phyloP scores from a whole-genome alignment of 2,329 filamentous ascomycete genomes.

The Rhynchosporium secalis region DNA sequence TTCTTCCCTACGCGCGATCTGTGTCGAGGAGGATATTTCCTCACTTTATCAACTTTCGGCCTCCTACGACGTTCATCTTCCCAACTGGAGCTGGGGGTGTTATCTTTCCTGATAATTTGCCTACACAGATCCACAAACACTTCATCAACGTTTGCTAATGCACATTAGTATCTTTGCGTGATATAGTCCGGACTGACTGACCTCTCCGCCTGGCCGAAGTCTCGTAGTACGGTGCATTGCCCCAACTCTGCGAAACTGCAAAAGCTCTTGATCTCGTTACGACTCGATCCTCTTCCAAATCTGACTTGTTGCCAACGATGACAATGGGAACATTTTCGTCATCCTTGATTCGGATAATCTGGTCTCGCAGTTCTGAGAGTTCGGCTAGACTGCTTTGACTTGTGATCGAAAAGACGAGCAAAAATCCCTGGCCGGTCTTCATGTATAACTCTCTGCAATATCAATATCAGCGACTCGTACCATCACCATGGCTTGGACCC shows the following conservation, averaged over 20 bases:
- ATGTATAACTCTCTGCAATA: slow-evolving; percentile 64
- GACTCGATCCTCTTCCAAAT: slow-evolving; percentile 69
- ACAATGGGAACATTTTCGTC: slow-evolving; percentile 69
- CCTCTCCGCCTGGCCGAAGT: slow-evolving; percentile 63
- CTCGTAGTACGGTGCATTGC: slow-evolving; percentile 72
- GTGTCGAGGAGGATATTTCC: background rate
- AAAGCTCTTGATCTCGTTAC: slow-evolving; percentile 66
- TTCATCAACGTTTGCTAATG: slow-evolving; percentile 65
- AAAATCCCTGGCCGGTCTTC: slow-evolving; percentile 74
- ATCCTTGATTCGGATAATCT: slow-evolving; percentile 73
- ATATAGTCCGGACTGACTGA: slow-evolving; percentile 22
- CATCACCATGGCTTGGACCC: background rate
- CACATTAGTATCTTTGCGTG: background rate
- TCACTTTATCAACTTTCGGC: background rate
- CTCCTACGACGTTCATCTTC: slow-evolving; percentile 23
- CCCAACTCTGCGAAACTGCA: slow-evolving; percentile 66
- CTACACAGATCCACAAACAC: slow-evolving; percentile 68
- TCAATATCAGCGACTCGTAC: background rate
- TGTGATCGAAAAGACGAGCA: slow-evolving; percentile 74
- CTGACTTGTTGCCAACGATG: slow-evolving; percentile 73
- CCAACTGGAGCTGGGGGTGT: slow-evolving; percentile 20
- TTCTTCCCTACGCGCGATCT: background rate
- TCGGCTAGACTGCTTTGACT: slow-evolving; percentile 67
- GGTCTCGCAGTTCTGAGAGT: slow-evolving; percentile 69
- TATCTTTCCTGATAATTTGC: slow-evolving; percentile 65